These are phyloP conservation scores for Backusella sp. DNA, from an alignment of 192 early-diverging fungal genomes.

Conservation along the genomic window DNA sequence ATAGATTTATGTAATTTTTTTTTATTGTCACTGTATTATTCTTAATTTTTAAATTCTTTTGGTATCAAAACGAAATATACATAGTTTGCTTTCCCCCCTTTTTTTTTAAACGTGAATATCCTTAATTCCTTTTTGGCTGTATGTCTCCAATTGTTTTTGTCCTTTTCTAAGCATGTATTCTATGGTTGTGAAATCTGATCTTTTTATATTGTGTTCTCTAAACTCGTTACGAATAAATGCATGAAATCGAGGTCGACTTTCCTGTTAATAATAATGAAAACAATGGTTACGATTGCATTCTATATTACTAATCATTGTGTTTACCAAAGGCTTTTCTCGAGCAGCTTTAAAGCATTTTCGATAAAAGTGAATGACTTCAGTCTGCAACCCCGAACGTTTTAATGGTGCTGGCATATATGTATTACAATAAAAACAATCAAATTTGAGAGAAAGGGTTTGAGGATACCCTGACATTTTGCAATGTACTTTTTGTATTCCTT, in stretches of 20 bases:
- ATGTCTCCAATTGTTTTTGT: constrained; percentile 60
- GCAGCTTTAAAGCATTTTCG: constrained; percentile 69
- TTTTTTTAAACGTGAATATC: constrained; percentile 47
- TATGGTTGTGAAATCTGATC: constrained; percentile 64
- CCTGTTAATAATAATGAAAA: constrained; percentile 37
- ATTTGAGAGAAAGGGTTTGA: background rate
- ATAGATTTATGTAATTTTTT: background rate
- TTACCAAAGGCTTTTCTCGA: constrained; percentile 59
- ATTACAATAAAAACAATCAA: background rate
- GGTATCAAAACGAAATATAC: constrained; percentile 12
- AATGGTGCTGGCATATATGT: constrained; percentile 17
- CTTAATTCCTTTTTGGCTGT: constrained; percentile 57
- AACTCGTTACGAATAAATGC: constrained; percentile 69
- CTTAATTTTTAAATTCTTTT: constrained; percentile 7
- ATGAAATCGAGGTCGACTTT: constrained; percentile 59
- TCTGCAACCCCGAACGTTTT: constrained; percentile 65
- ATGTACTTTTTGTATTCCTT: background rate
- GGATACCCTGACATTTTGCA: background rate
- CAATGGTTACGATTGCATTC: background rate
- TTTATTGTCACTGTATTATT: background rate
- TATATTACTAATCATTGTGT: background rate
- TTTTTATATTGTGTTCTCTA: constrained; percentile 53
- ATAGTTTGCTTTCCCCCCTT: background rate
- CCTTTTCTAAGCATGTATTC: constrained; percentile 70
- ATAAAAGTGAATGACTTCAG: constrained; percentile 64